Conservation (phyloP, 192 early-diverging fungal species). For the Coemansia sp. region DNA sequence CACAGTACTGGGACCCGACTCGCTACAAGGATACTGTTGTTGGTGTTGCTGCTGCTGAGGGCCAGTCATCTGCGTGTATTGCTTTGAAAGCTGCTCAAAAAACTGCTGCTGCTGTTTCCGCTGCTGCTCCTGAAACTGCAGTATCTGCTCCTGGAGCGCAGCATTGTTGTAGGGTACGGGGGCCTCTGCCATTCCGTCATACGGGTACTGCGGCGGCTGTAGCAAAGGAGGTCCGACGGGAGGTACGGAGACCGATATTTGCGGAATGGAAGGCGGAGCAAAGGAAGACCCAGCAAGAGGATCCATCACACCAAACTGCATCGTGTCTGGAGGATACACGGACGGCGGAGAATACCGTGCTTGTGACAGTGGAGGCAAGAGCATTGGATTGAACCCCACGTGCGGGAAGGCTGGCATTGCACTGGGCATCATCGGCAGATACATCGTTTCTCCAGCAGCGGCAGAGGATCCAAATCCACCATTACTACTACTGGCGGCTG, state of each 20-base stretch:
- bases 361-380: neutral
- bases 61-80: constrained; percentile 30
- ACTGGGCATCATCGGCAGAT: neutral
- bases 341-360: neutral
- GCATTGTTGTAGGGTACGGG: constrained; percentile 3
- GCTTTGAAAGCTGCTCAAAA: constrained; percentile 33
- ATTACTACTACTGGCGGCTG: neutral
- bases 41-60: neutral
- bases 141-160: constrained; percentile 39
- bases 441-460: neutral
- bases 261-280: neutral
- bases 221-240: neutral
- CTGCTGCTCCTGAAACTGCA: constrained; percentile 51
- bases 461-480: neutral
- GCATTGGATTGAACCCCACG: constrained; percentile 15
- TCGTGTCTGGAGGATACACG: neutral
- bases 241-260: neutral
- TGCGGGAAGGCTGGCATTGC: neutral
- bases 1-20: neutral
- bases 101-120: constrained; percentile 47
- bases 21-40: neutral
- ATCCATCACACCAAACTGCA: neutral
- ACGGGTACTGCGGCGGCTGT: neutral
- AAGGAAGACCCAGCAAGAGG: neutral
- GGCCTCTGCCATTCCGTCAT: neutral